These are phyloP conservation scores for Pseudocercospora fuligena DNA, from an alignment of 2,329 filamentous ascomycete genomes.

Conservation along the genomic window DNA sequence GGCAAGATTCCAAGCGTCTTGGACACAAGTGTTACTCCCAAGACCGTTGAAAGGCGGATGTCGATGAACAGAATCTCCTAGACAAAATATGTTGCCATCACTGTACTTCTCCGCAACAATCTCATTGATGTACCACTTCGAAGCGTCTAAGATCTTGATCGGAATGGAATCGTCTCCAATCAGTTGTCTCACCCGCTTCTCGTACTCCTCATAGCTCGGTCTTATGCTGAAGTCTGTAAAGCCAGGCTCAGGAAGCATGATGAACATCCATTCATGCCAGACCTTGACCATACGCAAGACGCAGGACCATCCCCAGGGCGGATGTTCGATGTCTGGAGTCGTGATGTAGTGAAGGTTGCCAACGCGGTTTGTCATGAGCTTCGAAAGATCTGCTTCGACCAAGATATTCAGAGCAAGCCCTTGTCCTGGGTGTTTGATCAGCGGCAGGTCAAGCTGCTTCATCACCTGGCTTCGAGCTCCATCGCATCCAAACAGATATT, in stretches of 20 bases:
- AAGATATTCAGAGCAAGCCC: slow-evolving; percentile 58
- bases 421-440: slow-evolving; percentile 50
- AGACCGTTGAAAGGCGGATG: slow-evolving; percentile 63
- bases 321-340: slow-evolving; percentile 55
- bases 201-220: slow-evolving; percentile 55
- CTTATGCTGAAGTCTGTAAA: slow-evolving; percentile 44
- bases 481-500: slow-evolving; percentile 66
- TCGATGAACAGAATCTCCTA: slow-evolving; percentile 63
- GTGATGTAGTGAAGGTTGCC: slow-evolving; percentile 68
- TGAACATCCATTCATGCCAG: slow-evolving; percentile 63
- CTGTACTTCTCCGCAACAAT: slow-evolving; percentile 62
- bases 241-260: slow-evolving; percentile 52
- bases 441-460: slow-evolving; percentile 52
- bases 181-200: slow-evolving; percentile 52
- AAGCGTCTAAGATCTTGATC: slow-evolving; percentile 58
- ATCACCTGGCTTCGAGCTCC: slow-evolving; percentile 56
- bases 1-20: slow-evolving; percentile 10
- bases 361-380: slow-evolving; percentile 54
- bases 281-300: slow-evolving; percentile 66
- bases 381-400: slow-evolving; percentile 56
- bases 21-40: slow-evolving; percentile 43
- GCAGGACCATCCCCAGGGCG: slow-evolving; percentile 56
- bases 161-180: slow-evolving; percentile 61
- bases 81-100: slow-evolving; percentile 58
- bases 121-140: slow-evolving; percentile 67